Conservation (phyloP, 441 rosid species). For the Geranium incanum region DNA sequence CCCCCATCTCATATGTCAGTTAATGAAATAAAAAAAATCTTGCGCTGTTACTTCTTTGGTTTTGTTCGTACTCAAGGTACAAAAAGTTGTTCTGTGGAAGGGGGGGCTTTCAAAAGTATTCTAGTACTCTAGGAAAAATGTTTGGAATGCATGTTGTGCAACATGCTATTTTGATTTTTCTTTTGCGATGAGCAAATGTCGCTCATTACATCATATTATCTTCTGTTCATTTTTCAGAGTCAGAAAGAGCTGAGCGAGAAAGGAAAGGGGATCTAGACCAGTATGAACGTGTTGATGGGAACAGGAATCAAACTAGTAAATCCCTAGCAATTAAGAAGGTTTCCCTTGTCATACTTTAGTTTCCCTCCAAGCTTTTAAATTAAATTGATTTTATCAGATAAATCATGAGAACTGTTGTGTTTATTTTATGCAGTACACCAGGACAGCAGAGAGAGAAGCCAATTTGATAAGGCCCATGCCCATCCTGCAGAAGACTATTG, state of each 20-base stretch:
- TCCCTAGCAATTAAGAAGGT: conserved; percentile 91
- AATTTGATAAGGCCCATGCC: conserved; percentile 84
- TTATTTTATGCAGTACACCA: conserved; percentile 51
- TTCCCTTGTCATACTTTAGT: conserved; percentile 6
- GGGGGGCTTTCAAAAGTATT: too few species aligned
- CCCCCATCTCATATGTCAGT: neutral
- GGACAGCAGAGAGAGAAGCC: conserved; percentile 96
- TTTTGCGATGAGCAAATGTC: neutral
- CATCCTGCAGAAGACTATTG: conserved; percentile 70
- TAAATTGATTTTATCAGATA: conserved; percentile 14
- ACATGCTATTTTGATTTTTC: neutral
- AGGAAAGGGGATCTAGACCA: conserved; percentile 97
- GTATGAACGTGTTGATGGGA: conserved; percentile 89
- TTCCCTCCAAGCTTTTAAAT: conserved; percentile 1
- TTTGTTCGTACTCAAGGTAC: neutral
- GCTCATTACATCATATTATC: neutral
- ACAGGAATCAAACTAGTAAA: conserved; percentile 79
- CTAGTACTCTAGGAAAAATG: neutral
- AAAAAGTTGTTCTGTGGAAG: too few species aligned
- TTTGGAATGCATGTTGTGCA: neutral
- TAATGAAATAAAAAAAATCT: neutral
- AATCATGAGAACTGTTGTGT: conserved; percentile 24
- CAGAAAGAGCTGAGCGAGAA: conserved; percentile 88
- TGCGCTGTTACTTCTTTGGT: neutral
- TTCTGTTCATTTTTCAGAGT: conserved; percentile 43